Evolutionary conservation across 192 early-diverging fungal species (phyloP).

Genomic region (Borealophlyctis nickersoniae): DNA sequence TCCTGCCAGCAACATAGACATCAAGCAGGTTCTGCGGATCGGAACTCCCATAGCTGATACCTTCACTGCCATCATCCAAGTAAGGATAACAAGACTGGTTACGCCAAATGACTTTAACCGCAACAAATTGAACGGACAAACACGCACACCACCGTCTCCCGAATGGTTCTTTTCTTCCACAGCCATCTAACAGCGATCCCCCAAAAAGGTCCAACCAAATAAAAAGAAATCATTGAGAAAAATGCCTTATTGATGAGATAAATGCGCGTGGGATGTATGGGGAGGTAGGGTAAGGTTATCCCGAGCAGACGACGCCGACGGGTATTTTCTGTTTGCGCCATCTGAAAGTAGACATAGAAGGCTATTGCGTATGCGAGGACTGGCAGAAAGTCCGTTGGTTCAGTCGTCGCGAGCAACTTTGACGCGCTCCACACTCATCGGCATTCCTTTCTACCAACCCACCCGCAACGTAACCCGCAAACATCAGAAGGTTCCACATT

Average conservation of each 20-base stretch:
- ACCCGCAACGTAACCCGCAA: no score
- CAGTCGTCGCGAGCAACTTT: no score
- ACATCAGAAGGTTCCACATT: no score
- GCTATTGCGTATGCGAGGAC: not conserved
- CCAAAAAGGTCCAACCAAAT: slow-evolving; percentile 26
- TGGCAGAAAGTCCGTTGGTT: no score
- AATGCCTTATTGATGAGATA: slow-evolving; percentile 29
- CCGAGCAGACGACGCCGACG: not conserved
- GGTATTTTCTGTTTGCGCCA: not conserved
- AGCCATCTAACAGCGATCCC: slow-evolving; percentile 19
- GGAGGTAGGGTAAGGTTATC: slow-evolving; percentile 16
- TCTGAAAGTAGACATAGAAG: not conserved
- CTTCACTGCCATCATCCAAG: no score
- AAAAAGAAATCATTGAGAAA: slow-evolving; percentile 13
- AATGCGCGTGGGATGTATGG: slow-evolving; percentile 26
- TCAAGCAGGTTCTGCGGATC: slow-evolving; percentile 16
- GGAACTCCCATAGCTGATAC: not conserved
- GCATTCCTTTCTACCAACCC: no score
- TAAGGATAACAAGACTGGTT: no score
- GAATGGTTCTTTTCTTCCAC: not conserved
- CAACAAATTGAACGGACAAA: no score
- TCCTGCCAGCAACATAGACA: slow-evolving; percentile 13
- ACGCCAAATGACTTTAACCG: no score
- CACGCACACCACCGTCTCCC: no score
- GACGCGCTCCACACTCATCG: no score